Evolutionary conservation across 106 monocot genomes (phyloP), one percentile per base, ranked within the genome.

Genomic region (Narthecium ossifragum): DNA sequence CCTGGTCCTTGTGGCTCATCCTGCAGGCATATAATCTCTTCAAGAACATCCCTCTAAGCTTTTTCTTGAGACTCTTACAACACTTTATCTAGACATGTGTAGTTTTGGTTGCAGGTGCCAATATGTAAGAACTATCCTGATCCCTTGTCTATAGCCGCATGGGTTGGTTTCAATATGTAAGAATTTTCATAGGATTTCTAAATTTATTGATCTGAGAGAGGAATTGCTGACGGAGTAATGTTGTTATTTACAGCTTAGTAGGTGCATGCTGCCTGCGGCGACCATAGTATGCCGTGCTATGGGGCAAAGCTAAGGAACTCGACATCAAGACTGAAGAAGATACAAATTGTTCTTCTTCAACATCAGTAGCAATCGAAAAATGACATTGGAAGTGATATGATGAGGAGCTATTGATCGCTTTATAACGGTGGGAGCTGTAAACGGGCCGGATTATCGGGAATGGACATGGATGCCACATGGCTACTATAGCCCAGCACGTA

Each of bases 1-100:
- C n/a, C n/a, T 80, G 85, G 85, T 76, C 85, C 0, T 24, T 73
- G 25, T 80, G 85, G 85, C 70, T 85, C 23, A 77, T 85, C 39
- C 37, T 80, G 28, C 85, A 85, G 84, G 84, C 71, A 34, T 24
- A 21, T 43, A 6, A 43, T 17, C 5, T 17, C 18, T 1, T 0
- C 18, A 43, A 43, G n/a, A n/a, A n/a, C n/a, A n/a, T n/a, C n/a
- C n/a, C n/a, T n/a, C n/a, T n/a, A n/a, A n/a, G n/a, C n/a, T n/a
- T n/a, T n/a, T n/a, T 43, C 43, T 43, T 43, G 10, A 10, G 18
- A 43, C 18, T 43, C 24, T 12, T 23, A 54, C 0, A 29, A 29
- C 24, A 1, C 1, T 14, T 54, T 15, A 54, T 14, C n/a, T 29
- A 23, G 6, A 14, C 21, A 30, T n/a, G n/a, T n/a, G n/a, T n/a